Conservation (phyloP, 164 flowering plant genomes). For the Stephania yunnanensis region DNA sequence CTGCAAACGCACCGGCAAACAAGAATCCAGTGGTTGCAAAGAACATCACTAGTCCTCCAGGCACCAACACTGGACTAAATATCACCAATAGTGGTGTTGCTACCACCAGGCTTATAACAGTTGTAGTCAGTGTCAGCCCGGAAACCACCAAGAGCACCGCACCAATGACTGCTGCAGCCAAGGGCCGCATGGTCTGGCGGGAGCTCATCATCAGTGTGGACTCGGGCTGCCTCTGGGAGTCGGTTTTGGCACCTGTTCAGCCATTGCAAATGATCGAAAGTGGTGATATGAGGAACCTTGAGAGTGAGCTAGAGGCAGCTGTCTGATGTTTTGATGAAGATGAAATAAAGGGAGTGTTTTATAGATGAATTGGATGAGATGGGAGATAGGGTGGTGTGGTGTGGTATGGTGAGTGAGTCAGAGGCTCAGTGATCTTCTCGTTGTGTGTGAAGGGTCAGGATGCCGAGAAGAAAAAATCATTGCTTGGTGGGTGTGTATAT, state of each 20-base stretch:
- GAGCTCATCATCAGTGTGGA: slow-evolving; percentile 14
- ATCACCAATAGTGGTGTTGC: slow-evolving; percentile 46
- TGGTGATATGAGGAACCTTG: background rate
- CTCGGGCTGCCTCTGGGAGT: slow-evolving; percentile 15
- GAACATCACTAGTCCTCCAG: slow-evolving; percentile 31
- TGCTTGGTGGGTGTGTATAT: background rate
- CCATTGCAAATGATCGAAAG: background rate
- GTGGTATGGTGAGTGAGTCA: background rate
- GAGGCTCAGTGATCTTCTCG: slow-evolving; percentile 1
- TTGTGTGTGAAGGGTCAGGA: slow-evolving; percentile 11
- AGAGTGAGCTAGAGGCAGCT: too few relatives aligned
- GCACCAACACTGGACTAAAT: slow-evolving; percentile 52
- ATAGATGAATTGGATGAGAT: background rate
- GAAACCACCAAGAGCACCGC: slow-evolving; percentile 26
- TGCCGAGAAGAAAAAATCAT: background rate
- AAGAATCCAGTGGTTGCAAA: slow-evolving; percentile 36
- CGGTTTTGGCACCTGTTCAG: slow-evolving; percentile 13
- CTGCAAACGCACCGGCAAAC: slow-evolving; percentile 44
- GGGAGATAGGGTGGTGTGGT: background rate
- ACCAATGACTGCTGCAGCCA: slow-evolving; percentile 36
- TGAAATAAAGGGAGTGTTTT: background rate
- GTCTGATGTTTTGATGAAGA: background rate
- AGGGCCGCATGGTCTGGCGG: slow-evolving; percentile 32
- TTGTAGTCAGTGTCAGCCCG: slow-evolving; percentile 43
- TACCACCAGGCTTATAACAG: slow-evolving; percentile 33